phyloP scores from a whole-genome alignment of 768 basidiomycete genomes.

The Rhodotorula taiwanensis region DNA sequence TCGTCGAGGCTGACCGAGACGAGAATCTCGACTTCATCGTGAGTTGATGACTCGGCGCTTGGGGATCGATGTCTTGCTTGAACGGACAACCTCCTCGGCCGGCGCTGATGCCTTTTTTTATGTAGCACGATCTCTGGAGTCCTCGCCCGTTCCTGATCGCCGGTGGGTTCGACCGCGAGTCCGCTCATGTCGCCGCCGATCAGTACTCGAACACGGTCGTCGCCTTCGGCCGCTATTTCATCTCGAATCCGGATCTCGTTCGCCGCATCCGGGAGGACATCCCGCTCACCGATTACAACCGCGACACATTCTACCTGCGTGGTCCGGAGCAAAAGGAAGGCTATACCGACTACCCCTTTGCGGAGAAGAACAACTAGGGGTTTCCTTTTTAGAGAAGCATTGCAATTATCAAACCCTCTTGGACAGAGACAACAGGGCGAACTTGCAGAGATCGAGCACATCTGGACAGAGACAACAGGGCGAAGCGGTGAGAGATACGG shows the following conservation, averaged over 20 bases:
- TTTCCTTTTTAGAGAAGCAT: no score
- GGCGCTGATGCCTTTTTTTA: conserved; percentile 38
- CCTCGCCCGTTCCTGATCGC: conserved; percentile 30
- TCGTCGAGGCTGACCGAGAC: not conserved
- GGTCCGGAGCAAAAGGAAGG: conserved; percentile 24
- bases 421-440: no score
- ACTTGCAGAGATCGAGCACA: no score
- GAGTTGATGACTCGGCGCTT: conserved; percentile 36
- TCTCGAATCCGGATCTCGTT: conserved; percentile 33
- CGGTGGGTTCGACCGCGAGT: conserved; percentile 27
- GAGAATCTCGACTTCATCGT: conserved; percentile 34
- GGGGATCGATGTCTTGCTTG: conserved; percentile 40
- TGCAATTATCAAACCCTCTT: no score
- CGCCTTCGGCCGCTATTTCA: conserved; percentile 35
- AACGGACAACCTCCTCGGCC: no score
- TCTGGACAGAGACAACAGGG: no score
- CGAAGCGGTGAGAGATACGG: no score
- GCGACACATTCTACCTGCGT: conserved; percentile 27
- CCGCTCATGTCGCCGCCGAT: conserved; percentile 6
- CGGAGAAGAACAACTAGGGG: no score
- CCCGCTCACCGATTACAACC: conserved; percentile 24
- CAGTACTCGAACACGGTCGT: conserved; percentile 24
- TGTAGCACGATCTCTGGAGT: conserved; percentile 32
- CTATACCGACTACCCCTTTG: conserved; percentile 28
- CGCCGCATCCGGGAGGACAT: conserved; percentile 19